phyloP scores from a whole-genome alignment of 163 green algal genomes.

The Scenedesmus sp. region DNA sequence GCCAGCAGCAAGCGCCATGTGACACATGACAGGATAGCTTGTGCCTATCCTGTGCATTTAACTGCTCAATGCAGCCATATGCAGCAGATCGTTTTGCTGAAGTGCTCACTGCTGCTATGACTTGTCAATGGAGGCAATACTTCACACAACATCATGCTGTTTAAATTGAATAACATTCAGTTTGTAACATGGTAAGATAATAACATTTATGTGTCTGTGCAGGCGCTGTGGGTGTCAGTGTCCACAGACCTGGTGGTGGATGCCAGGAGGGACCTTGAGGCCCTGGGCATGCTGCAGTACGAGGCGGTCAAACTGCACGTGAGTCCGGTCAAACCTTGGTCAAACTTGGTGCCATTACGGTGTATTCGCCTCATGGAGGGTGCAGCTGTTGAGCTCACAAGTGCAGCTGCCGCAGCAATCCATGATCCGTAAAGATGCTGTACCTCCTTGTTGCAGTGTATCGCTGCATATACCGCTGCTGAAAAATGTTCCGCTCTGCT shows the following conservation, averaged over 20 bases:
- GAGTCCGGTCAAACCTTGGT: conserved; percentile 11
- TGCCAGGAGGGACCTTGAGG: conserved; percentile 76
- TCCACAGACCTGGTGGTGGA: conserved; percentile 71
- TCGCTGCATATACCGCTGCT: background rate
- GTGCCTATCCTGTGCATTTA: too few relatives aligned
- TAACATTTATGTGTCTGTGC: background rate
- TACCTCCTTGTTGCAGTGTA: too few relatives aligned
- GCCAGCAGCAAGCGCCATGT: too few relatives aligned
- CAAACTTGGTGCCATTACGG: background rate
- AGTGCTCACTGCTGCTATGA: too few relatives aligned
- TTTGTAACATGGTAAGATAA: background rate
- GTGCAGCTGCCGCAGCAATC: too few relatives aligned
- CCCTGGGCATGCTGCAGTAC: conserved; percentile 66
- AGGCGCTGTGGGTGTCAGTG: conserved; percentile 82
- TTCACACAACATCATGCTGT: background rate
- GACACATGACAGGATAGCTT: too few relatives aligned
- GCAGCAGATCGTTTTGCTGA: too few relatives aligned
- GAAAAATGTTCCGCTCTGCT: background rate
- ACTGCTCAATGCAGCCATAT: too few relatives aligned
- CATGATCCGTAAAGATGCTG: too few relatives aligned
- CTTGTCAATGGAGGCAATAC: background rate
- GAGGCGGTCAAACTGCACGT: conserved; percentile 59
- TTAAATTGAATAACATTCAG: background rate
- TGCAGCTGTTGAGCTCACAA: too few relatives aligned
- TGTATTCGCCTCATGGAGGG: too few relatives aligned